Conservation (phyloP, 1,284 basidiomycete genomes). For the Vanrija sp. region DNA sequence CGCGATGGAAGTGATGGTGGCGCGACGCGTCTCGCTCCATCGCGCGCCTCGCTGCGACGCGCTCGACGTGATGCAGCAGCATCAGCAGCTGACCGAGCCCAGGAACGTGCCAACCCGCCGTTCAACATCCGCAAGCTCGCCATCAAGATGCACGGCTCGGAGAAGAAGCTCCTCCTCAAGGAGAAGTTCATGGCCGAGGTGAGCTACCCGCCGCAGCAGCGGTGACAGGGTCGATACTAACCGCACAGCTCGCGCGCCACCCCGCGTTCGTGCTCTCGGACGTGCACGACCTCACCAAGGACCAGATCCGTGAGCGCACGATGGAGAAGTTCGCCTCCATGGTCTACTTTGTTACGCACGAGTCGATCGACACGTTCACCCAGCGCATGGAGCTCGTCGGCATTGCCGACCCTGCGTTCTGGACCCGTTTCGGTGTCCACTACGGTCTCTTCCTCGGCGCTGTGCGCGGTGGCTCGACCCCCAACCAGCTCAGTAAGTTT, state of each 20-base stretch:
- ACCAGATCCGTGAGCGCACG: constrained; percentile 53
- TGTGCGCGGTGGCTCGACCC: constrained; percentile 46
- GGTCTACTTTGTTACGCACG: constrained; percentile 52
- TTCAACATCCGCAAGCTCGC: constrained; percentile 52
- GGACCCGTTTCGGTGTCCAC: constrained; percentile 56
- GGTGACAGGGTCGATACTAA: background rate
- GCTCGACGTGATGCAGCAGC: too few relatives aligned
- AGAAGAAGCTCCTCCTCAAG: constrained; percentile 44
- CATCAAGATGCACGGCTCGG: constrained; percentile 47
- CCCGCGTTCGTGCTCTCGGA: constrained; percentile 55
- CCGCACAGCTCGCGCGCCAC: constrained; percentile 49
- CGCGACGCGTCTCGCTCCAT: background rate
- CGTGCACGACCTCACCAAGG: constrained; percentile 57
- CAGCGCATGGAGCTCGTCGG: constrained; percentile 52
- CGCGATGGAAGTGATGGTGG: background rate
- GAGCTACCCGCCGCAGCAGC: constrained; percentile 1
- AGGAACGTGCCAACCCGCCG: constrained; percentile 53
- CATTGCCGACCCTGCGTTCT: constrained; percentile 55
- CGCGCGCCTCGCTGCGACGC: background rate
- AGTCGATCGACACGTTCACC: constrained; percentile 52
- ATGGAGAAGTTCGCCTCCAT: constrained; percentile 52
- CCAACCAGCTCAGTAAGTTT: constrained; percentile 44
- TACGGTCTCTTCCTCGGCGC: constrained; percentile 56
- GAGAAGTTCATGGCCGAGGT: constrained; percentile 55
- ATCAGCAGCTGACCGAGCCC: background rate